Base-by-base conservation (phyloP, 139 green algal species). In the Dunaliella primolecta region DNA sequence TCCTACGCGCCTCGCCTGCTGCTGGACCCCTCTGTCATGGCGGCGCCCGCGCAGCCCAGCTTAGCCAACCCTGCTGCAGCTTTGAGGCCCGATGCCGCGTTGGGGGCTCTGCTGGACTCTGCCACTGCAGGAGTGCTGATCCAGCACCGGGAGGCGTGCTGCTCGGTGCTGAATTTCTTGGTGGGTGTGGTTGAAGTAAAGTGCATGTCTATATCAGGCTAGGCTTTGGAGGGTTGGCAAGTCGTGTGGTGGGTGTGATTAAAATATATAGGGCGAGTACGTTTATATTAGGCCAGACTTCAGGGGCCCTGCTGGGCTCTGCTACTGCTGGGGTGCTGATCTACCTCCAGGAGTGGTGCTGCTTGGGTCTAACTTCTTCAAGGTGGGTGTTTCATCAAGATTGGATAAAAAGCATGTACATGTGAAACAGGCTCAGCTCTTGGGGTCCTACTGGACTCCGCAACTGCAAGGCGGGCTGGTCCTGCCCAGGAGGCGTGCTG, bases 111-210 rank as follows among this genome's bases (percentile, higher is more conserved):
- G 87, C 82, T 95, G 55, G 92, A 95, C 77, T 83, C 85, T 2
- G 90, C 89, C 25, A 83, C 90, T 75, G 85, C 89, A 46, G 89
- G 92, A 29, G 55, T 38, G 80, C 38, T 80, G 71, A 76, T 92
- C 80, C 89, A 94, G 88, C 93, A 95, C 87, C 90, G 93, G 1
- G 94, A 97, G 81, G 94, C 94, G 23, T 95, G 93, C 89, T 77
- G 85, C 83, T 92, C 81, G 46, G 89, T 94, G 3, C 86, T 95
- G n/a, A 84, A 81, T 64, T 96, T 97, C 82, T 35, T 97, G 30
- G 74, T 84, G 1, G 37, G 71, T 1, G 33, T 91, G 35, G 34
- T 81, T 32, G 82, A 82, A 25, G 34, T 71, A 29, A 79, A 36
- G 32, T 56, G 38, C 70, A 70, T 84, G 7, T 78, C 81, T 7